A percentile compares a stretch with the other conserved stretches of the same genome.
phyloP scores from a whole-genome alignment of 2,329 filamentous ascomycete species.

The Rhinocladiella mackenziei region DNA sequence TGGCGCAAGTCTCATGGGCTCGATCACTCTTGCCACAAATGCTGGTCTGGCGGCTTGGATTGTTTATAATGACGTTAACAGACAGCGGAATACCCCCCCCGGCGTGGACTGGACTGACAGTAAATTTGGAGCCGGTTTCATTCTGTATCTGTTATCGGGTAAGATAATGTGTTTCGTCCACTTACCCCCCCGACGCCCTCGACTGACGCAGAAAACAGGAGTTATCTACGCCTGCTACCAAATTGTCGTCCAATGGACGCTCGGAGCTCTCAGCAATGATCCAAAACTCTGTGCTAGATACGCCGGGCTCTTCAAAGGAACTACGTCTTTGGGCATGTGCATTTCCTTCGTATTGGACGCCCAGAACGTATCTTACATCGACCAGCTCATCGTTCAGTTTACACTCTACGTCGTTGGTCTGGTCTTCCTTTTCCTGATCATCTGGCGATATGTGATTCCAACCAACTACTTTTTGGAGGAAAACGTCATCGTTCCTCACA shows the following conservation, averaged over 20 bases:
- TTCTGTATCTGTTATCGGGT: constrained; percentile 21
- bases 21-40: constrained; percentile 16
- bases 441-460: constrained; percentile 20
- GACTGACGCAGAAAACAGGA: constrained; percentile 1
- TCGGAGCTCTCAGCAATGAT: constrained; percentile 24
- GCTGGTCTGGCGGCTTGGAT: constrained; percentile 22
- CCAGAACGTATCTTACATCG: constrained; percentile 22
- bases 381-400: constrained; percentile 26
- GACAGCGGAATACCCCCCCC: constrained; percentile 5
- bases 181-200: neutral
- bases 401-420: constrained; percentile 22
- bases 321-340: constrained; percentile 25
- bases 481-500: constrained; percentile 27
- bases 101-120: constrained; percentile 21
- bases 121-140: constrained; percentile 17
- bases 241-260: constrained; percentile 22
- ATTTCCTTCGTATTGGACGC: constrained; percentile 28
- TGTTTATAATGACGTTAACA: constrained; percentile 14
- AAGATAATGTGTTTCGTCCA: neutral
- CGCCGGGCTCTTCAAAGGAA: constrained; percentile 26
- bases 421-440: constrained; percentile 17
- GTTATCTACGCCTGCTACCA: constrained; percentile 23
- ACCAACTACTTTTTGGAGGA: constrained; percentile 30
- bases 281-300: constrained; percentile 18
- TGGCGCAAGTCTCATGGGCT: constrained; percentile 16